Evolutionary conservation across 2,329 filamentous ascomycete species (phyloP).

Genomic region (Anthostomella pinea): DNA sequence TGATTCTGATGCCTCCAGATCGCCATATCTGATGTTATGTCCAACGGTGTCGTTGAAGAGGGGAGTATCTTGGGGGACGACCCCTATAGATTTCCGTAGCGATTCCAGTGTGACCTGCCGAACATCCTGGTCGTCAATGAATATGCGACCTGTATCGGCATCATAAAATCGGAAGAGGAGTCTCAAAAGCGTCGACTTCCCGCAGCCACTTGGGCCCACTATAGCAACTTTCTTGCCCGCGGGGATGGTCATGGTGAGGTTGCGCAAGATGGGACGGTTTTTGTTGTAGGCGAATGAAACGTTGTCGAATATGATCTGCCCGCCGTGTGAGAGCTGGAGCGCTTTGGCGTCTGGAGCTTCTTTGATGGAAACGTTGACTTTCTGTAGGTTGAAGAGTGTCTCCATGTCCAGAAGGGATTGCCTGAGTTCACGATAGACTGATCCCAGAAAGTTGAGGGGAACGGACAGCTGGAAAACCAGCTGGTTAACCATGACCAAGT

Average conservation of each 20-base stretch:
- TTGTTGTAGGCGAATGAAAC: constrained; percentile 90
- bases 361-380: constrained; percentile 84
- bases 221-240: constrained; percentile 95
- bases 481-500: constrained; percentile 98
- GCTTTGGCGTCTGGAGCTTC: constrained; percentile 73
- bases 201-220: constrained; percentile 91
- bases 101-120: constrained; percentile 79
- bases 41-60: constrained; percentile 96
- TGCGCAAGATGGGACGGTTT: constrained; percentile 81
- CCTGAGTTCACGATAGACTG: constrained; percentile 90
- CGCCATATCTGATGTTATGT: constrained; percentile 93
- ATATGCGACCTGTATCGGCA: constrained; percentile 76
- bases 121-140: constrained; percentile 92
- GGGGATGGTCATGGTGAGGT: constrained; percentile 84
- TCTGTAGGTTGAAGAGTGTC: constrained; percentile 94
- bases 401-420: constrained; percentile 98
- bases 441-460: constrained; percentile 96
- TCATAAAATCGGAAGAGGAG: constrained; percentile 96
- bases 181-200: constrained; percentile 89
- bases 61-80: constrained; percentile 95
- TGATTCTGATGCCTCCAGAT: constrained; percentile 70
- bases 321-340: constrained; percentile 69
- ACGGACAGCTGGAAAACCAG: constrained; percentile 97
- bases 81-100: constrained; percentile 80
- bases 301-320: constrained; percentile 91